Conservation (phyloP, 2,329 filamentous ascomycete species). For the Aspergillus sp. region DNA sequence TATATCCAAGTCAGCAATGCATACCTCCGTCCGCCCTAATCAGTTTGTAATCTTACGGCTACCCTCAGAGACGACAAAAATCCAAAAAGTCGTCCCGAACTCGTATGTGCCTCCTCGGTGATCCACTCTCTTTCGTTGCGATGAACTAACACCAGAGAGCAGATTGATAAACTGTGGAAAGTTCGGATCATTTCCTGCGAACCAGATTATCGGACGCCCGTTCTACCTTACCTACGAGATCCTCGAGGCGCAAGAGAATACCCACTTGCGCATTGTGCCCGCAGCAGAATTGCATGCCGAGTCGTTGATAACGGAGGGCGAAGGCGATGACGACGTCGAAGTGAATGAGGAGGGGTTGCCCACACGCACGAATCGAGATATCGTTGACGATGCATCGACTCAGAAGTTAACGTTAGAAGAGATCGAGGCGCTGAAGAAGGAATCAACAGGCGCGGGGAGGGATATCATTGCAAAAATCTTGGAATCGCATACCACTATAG, state of each 20-base stretch:
- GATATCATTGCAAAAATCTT: constrained; percentile 93
- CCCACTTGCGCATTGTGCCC: constrained; percentile 72
- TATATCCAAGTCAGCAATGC: constrained; percentile 27
- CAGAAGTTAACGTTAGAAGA: constrained; percentile 74
- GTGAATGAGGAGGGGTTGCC: constrained; percentile 42
- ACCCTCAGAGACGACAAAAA: constrained; percentile 58
- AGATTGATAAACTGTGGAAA: constrained; percentile 88
- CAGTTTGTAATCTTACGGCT: constrained; percentile 38
- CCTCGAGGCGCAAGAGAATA: constrained; percentile 65
- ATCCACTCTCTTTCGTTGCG: constrained; percentile 5
- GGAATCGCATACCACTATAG: constrained; percentile 81
- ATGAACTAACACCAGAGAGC: constrained; percentile 13
- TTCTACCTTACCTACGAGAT: constrained; percentile 92
- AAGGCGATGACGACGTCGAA: constrained; percentile 38
- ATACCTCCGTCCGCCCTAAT: constrained; percentile 39
- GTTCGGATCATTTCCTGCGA: constrained; percentile 86
- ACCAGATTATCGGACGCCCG: constrained; percentile 85
- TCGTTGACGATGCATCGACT: constrained; percentile 61
- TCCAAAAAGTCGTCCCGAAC: constrained; percentile 61
- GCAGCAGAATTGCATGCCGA: constrained; percentile 82
- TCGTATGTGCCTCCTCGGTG: constrained; percentile 54
- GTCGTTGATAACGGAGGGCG: constrained; percentile 56
- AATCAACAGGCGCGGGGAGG: constrained; percentile 75
- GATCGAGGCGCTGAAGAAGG: constrained; percentile 69
- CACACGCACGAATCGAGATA: constrained; percentile 64